A percentile compares a stretch with the other conserved stretches of the same genome.
phyloP scores from a whole-genome alignment of 2,329 filamentous ascomycete species.

The Sporothrix mexicana region DNA sequence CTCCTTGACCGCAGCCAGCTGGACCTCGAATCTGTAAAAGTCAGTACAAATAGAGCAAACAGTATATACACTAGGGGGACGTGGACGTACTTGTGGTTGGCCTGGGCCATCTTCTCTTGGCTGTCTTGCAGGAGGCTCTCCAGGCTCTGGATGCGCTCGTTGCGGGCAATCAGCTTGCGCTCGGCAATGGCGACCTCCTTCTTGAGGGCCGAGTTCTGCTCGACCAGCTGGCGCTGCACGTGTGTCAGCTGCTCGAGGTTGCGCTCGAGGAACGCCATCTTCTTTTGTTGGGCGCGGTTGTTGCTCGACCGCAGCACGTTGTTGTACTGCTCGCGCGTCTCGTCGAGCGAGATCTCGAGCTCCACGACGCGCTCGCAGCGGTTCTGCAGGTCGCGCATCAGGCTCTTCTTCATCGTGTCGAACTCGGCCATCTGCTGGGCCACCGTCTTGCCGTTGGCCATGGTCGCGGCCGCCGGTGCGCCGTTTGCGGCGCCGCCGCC shows the following conservation, averaged over 20 bases:
- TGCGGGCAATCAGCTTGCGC: conserved; percentile 92
- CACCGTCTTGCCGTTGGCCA: conserved; percentile 84
- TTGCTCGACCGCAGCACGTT: conserved; percentile 96
- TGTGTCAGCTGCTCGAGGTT: conserved; percentile 98
- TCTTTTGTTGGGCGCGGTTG: conserved; percentile 99
- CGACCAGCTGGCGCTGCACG: conserved; percentile 95
- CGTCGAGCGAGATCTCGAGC: conserved; percentile 95
- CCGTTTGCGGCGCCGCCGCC: conserved; percentile 58
- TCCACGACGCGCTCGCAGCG: conserved; percentile 97
- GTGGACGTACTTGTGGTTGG: conserved; percentile 89
- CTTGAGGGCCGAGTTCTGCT: conserved; percentile 96
- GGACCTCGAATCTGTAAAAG: conserved; percentile 82
- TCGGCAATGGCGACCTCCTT: conserved; percentile 99
- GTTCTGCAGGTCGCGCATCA: conserved; percentile 98
- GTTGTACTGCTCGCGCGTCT: conserved; percentile 98
- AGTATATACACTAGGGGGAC: too few relatives aligned
- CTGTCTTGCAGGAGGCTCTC: conserved; percentile 93
- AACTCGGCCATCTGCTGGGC: conserved; percentile 99
- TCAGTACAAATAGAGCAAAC: conserved; percentile 29
- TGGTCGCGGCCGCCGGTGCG: conserved; percentile 51
- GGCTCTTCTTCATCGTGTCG: conserved; percentile 98
- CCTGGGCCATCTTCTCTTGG: conserved; percentile 96
- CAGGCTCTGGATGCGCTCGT: conserved; percentile 94
- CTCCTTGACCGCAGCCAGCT: conserved; percentile 97
- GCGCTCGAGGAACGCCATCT: conserved; percentile 98